Conservation (phyloP, 208 protist genomes). For the Blastocrithidia nonstop region DNA sequence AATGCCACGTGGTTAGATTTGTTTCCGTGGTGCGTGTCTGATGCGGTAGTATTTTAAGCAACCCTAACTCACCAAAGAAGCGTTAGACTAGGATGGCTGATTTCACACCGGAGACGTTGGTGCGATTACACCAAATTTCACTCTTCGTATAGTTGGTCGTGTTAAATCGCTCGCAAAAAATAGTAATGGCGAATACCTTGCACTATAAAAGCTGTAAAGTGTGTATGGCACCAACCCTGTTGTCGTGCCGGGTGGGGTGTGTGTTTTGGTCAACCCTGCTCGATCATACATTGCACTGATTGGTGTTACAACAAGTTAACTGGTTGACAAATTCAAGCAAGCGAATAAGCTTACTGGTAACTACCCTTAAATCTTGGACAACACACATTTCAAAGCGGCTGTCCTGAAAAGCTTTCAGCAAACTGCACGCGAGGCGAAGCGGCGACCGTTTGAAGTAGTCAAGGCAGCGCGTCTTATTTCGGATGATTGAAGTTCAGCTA, state of each 20-base stretch:
- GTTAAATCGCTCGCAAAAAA: constrained; percentile 87
- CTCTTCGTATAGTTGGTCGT: constrained; percentile 67
- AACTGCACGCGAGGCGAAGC: constrained; percentile 9
- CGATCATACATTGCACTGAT: constrained; percentile 55
- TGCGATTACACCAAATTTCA: constrained; percentile 21
- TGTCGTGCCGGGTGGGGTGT: constrained; percentile 46
- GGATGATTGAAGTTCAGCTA: constrained; percentile 69
- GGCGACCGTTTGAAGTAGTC: constrained; percentile 28
- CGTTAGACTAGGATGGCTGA: constrained; percentile 63
- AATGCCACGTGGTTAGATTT: constrained; percentile 64
- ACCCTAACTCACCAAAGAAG: constrained; percentile 69
- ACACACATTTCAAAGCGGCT: constrained; percentile 19
- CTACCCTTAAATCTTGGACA: constrained; percentile 19
- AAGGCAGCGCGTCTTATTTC: constrained; percentile 32
- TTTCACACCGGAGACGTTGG: constrained; percentile 85
- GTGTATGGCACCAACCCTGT: constrained; percentile 47
- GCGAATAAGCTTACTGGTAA: constrained; percentile 14
- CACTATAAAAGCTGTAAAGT: constrained; percentile 63
- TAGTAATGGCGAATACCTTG: constrained; percentile 83
- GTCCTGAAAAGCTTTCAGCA: constrained; percentile 26
- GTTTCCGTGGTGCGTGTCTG: constrained; percentile 64
- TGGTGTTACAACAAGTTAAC: constrained; percentile 22
- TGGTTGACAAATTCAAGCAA: constrained; percentile 25
- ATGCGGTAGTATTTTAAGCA: constrained; percentile 87
- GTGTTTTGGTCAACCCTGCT: constrained; percentile 63